phyloP scores from a whole-genome alignment of 768 basidiomycete species.

The Coprinopsis marcescibilis region DNA sequence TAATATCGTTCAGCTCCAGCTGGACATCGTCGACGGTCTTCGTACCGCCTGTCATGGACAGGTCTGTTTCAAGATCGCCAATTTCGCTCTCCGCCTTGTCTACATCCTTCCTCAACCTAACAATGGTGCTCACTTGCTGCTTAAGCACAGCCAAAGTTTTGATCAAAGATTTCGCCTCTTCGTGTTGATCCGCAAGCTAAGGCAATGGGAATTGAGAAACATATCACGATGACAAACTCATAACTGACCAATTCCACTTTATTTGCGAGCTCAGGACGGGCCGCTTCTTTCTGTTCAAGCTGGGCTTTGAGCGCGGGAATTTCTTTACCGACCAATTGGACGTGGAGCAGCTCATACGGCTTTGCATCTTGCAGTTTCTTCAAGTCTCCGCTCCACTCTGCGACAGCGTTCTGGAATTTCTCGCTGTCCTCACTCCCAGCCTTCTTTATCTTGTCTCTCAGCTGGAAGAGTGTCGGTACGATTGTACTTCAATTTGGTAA shows the following conservation, averaged over 20 bases:
- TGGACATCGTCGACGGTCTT: slow-evolving; percentile 87
- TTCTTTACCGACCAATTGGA: slow-evolving; percentile 29
- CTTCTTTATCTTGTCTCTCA: slow-evolving; percentile 57
- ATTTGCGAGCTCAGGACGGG: slow-evolving; percentile 44
- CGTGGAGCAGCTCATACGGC: neutral
- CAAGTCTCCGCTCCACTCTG: neutral
- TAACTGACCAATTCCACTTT: slow-evolving; percentile 59
- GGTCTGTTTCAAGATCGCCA: slow-evolving; percentile 55
- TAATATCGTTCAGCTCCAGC: slow-evolving; percentile 59
- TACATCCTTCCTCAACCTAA: slow-evolving; percentile 54
- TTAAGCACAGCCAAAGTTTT: slow-evolving; percentile 57
- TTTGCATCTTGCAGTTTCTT: neutral
- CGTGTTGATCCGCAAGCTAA: slow-evolving; percentile 34
- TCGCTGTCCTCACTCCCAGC: slow-evolving; percentile 41
- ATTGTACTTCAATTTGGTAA: neutral
- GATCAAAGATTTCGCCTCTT: slow-evolving; percentile 49
- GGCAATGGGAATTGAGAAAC: neutral
- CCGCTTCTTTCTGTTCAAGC: slow-evolving; percentile 50
- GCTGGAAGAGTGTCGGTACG: slow-evolving; percentile 38
- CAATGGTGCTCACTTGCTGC: slow-evolving; percentile 53
- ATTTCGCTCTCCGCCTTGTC: slow-evolving; percentile 59
- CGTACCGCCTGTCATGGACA: slow-evolving; percentile 66
- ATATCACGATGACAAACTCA: neutral
- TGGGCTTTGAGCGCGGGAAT: slow-evolving; percentile 61
- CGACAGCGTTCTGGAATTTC: slow-evolving; percentile 12